Base-by-base conservation (phyloP, 176 grass and related monocot species). In the Echinochloa phyllopogon region DNA sequence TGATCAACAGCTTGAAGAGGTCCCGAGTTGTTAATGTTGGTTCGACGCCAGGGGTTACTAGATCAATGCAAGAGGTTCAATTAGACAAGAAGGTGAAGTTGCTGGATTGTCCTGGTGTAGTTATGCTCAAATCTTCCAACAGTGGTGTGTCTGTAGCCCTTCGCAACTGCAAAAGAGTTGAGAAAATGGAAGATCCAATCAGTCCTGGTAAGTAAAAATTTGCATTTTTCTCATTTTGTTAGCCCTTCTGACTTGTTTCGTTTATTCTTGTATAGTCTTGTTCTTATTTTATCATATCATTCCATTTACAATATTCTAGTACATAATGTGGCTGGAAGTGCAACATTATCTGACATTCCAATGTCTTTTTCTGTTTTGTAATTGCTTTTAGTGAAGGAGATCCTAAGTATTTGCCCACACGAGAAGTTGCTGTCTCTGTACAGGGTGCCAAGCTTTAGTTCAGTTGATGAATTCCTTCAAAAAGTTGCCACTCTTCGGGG, bases 1-100 rank as follows among this genome's bases (percentile, higher is more conserved):
- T 96, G 65, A 96, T 99, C 65, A 99, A 99, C 84, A 96, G 96
- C 83, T 86, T 99, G 78, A 99, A 99, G 86, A 99, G 93, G 59
- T 92, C 96, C 27, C 91, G 84, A 78, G 96, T 92, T 45, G 96
- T 96, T 65, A 99, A 99, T 88, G 91, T 94, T n/a, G 94, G 96
- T 63, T 89, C 96, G 51, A 94, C 96, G 79, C 93, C 96, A 75
- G 96, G 96, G n/a, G 77, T 99, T 69, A 99, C 94, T 78, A 93
- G 89, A 80, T 94, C 96, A 38, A 94, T 99, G 93, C 91, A 96
- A 88, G 94, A 96, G 85, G 87, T 99, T 65, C 93, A 99, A 39
- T 87, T 99, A 66, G 96, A 99, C 75, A 99, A 92, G 85, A 94
- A 96, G 81, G 96, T 99, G 52, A 99, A 99, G 83, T 74, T 99